These are phyloP conservation scores for Kurtzmaniella natalensis DNA, from an alignment of 1,139 yeast species.

Conservation along the genomic window DNA sequence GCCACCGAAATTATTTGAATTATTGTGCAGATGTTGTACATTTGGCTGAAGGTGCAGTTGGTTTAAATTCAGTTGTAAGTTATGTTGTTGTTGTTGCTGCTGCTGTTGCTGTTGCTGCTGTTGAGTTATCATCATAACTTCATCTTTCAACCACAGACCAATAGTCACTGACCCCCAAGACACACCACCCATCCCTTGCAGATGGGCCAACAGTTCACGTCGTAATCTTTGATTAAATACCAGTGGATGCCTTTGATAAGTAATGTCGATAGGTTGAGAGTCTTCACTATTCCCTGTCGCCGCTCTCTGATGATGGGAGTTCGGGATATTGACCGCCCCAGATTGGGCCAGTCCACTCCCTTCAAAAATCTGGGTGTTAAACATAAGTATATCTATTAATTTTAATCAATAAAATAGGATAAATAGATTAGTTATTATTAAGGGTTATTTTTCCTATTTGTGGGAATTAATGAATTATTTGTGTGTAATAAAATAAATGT, in stretches of 20 bases:
- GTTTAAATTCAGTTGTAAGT: slow-evolving; percentile 10
- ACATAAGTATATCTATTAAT: too few species aligned
- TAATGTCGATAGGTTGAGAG: slow-evolving; percentile 47
- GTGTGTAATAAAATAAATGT: too few species aligned
- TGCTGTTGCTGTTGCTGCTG: slow-evolving; percentile 15
- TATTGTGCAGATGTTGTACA: slow-evolving; percentile 13
- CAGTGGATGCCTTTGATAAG: slow-evolving; percentile 41
- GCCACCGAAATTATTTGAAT: slow-evolving; percentile 3
- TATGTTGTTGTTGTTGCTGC: slow-evolving; percentile 17
- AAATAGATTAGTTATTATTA: too few species aligned
- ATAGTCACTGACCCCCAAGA: slow-evolving; percentile 97
- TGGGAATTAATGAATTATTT: too few species aligned
- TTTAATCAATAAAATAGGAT: too few species aligned
- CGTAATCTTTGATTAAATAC: slow-evolving; percentile 46
- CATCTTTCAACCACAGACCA: slow-evolving; percentile 95
- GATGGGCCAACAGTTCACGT: slow-evolving; percentile 89
- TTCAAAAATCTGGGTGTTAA: slow-evolving; percentile 32
- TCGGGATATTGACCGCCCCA: slow-evolving; percentile 15
- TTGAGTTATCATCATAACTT: slow-evolving; percentile 56
- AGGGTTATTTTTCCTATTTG: too few species aligned
- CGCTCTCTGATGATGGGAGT: slow-evolving; percentile 7
- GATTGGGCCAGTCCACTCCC: slow-evolving; percentile 15
- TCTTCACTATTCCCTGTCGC: slow-evolving; percentile 9
- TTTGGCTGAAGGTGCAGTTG: slow-evolving; percentile 5
- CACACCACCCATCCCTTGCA: slow-evolving; percentile 96